Percentiles rank a stretch among this genome's conserved stretches.
phyloP scores from a whole-genome alignment of 2,329 filamentous ascomycete genomes.

The Ophiostoma ips region DNA sequence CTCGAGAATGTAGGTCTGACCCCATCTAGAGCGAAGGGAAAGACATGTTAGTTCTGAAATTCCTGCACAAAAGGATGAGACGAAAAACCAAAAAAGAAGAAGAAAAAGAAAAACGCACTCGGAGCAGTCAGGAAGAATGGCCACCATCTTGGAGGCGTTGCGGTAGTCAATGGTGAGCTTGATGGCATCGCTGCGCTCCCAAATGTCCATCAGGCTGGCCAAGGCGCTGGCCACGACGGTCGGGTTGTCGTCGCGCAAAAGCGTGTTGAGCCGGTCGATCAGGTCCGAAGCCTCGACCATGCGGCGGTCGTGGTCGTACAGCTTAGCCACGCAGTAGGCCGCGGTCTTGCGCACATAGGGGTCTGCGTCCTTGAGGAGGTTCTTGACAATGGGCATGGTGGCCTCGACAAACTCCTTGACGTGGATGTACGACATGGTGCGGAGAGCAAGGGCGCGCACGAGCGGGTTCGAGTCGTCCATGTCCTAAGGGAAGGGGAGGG shows the following conservation, averaged over 20 bases:
- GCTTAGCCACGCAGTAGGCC: slow-evolving; percentile 88
- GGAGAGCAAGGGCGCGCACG: slow-evolving; percentile 78
- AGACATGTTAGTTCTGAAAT: no score
- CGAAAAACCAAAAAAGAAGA: no score
- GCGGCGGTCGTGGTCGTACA: slow-evolving; percentile 89
- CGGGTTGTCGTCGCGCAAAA: slow-evolving; percentile 90
- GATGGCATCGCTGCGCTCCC: slow-evolving; percentile 94
- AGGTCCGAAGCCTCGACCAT: slow-evolving; percentile 84
- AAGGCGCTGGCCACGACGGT: slow-evolving; percentile 93
- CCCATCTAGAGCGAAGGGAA: no score
- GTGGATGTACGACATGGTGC: slow-evolving; percentile 95
- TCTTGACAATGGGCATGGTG: slow-evolving; percentile 71
- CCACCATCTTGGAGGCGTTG: slow-evolving; percentile 96
- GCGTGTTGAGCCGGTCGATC: slow-evolving; percentile 78
- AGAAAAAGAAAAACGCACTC: slow-evolving; percentile 54
- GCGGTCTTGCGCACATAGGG: slow-evolving; percentile 97
- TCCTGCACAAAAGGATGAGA: no score
- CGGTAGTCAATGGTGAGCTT: slow-evolving; percentile 96
- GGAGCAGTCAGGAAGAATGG: slow-evolving; percentile 90
- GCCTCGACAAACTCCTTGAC: slow-evolving; percentile 91
- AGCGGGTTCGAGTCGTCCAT: slow-evolving; percentile 89
- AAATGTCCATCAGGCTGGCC: slow-evolving; percentile 88
- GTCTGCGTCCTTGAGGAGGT: slow-evolving; percentile 70
- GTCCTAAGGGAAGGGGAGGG: slow-evolving; percentile 45
- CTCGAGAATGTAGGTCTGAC: slow-evolving; percentile 95